A percentile compares a stretch with the other conserved stretches of the same genome.
Evolutionary conservation across 352 stramenopile species (phyloP).

Genomic region (Pythium volutum): DNA sequence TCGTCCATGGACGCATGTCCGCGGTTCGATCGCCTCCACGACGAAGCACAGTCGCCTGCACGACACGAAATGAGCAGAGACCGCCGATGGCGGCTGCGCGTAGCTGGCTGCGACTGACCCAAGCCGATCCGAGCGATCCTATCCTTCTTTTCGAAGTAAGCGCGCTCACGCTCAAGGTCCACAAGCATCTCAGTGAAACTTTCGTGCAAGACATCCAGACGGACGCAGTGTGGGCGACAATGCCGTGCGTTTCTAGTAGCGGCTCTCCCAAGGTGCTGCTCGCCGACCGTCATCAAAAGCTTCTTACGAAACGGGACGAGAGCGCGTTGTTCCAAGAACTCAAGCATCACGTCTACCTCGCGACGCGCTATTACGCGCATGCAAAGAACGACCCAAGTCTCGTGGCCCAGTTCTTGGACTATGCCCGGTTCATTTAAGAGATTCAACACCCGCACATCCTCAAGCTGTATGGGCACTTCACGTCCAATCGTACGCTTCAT

Average conservation of each 20-base stretch:
- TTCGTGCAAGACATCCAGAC: slow-evolving; percentile 4
- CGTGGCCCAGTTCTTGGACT: background rate
- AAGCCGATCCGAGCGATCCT: background rate
- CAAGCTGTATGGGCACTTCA: slow-evolving; percentile 19
- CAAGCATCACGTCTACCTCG: slow-evolving; percentile 19
- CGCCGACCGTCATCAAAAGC: slow-evolving; percentile 14
- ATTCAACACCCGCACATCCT: slow-evolving; percentile 25
- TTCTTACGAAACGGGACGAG: slow-evolving; percentile 18
- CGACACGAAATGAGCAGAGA: background rate
- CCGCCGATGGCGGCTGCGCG: too few relatives aligned
- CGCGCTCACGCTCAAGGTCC: slow-evolving; percentile 11
- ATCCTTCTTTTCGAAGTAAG: slow-evolving; percentile 19
- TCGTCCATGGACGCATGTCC: background rate
- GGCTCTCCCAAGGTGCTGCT: slow-evolving; percentile 13
- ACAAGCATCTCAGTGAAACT: slow-evolving; percentile 1
- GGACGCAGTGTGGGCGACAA: slow-evolving; percentile 22
- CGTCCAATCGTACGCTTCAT: slow-evolving; percentile 18
- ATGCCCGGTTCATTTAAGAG: slow-evolving; percentile 14
- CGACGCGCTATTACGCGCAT: background rate
- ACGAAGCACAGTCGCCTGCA: slow-evolving; percentile 1
- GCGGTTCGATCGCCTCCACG: background rate
- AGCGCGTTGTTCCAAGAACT: slow-evolving; percentile 15
- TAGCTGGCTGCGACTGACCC: background rate
- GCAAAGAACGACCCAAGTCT: slow-evolving; percentile 1
- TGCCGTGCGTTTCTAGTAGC: slow-evolving; percentile 14